Percentiles rank a stretch among this genome's conserved stretches.
Evolutionary conservation across 2,329 filamentous ascomycete genomes (phyloP).

Genomic region (Penicillium italicum): DNA sequence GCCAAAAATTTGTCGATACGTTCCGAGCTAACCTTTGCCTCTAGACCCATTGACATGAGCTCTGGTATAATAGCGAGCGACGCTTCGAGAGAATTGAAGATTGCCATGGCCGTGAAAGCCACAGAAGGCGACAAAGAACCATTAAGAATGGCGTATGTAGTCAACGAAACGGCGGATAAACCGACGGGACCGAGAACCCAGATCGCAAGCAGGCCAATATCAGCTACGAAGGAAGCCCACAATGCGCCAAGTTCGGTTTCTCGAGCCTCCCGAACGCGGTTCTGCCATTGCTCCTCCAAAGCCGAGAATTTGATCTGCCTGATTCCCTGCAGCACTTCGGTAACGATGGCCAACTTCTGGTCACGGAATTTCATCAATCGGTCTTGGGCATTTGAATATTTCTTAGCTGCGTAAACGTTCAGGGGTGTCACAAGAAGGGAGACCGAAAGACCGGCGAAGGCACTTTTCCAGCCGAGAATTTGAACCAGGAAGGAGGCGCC

Average conservation of each 20-base stretch:
- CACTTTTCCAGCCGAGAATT: constrained; percentile 68
- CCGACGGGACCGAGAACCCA: constrained; percentile 73
- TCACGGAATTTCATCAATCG: constrained; percentile 72
- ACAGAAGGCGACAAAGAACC: constrained; percentile 65
- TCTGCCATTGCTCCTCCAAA: constrained; percentile 70
- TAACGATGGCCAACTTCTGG: constrained; percentile 69
- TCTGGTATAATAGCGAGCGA: constrained; percentile 70
- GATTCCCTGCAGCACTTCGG: constrained; percentile 73
- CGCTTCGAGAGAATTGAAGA: constrained; percentile 70
- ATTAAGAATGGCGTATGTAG: constrained; percentile 63
- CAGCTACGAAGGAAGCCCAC: constrained; percentile 63
- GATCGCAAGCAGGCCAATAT: constrained; percentile 61
- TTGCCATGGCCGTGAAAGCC: constrained; percentile 71
- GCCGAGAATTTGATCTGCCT: constrained; percentile 83
- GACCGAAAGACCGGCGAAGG: constrained; percentile 62
- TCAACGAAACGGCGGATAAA: constrained; percentile 67
- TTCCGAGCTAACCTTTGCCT: constrained; percentile 68
- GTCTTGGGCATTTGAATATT: constrained; percentile 63
- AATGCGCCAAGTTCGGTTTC: constrained; percentile 64
- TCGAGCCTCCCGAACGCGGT: constrained; percentile 62
- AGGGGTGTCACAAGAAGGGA: constrained; percentile 64
- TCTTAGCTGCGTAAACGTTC: constrained; percentile 64
- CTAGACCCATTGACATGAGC: constrained; percentile 65
- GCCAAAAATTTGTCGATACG: constrained; percentile 69
- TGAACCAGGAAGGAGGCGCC: constrained; percentile 64